phyloP scores from a whole-genome alignment of 768 basidiomycete species.

The Dendrothele bispora region DNA sequence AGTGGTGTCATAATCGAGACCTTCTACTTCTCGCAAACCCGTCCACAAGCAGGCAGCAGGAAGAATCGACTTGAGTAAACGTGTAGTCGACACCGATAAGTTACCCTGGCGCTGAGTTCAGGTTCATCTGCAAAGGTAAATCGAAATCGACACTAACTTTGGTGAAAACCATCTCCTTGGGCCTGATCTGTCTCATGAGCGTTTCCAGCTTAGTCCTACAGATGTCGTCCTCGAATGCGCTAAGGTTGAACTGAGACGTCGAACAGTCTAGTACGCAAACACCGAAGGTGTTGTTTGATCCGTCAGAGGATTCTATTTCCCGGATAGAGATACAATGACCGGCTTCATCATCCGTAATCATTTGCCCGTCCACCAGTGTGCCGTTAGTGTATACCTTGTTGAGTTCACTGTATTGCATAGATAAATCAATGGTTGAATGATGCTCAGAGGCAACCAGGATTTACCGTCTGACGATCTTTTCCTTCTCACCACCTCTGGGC shows the following conservation, averaged over 20 bases:
- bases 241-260: constrained; percentile 93
- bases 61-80: constrained; percentile 78
- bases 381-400: constrained; percentile 97
- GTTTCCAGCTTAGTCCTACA: constrained; percentile 94
- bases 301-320: constrained; percentile 52
- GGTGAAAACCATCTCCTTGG: constrained; percentile 87
- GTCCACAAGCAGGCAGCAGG: constrained; percentile 89
- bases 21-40: constrained; percentile 78
- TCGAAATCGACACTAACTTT: constrained; percentile 55
- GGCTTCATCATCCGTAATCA: constrained; percentile 90
- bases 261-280: constrained; percentile 91
- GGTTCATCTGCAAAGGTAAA: not conserved
- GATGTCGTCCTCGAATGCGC: constrained; percentile 87
- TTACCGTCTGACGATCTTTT: constrained; percentile 87
- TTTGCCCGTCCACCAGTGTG: constrained; percentile 87
- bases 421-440: constrained; percentile 1
- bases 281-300: constrained; percentile 64
- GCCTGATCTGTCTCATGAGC: constrained; percentile 84
- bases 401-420: constrained; percentile 64
- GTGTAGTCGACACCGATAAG: constrained; percentile 77
- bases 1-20: constrained; percentile 72
- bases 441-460: constrained; percentile 8
- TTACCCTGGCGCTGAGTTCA: constrained; percentile 65
- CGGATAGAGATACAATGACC: constrained; percentile 93
- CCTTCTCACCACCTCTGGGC: constrained; percentile 59